Base-by-base conservation (phyloP, 2,329 filamentous ascomycete species). In the Talaromyces sp. region DNA sequence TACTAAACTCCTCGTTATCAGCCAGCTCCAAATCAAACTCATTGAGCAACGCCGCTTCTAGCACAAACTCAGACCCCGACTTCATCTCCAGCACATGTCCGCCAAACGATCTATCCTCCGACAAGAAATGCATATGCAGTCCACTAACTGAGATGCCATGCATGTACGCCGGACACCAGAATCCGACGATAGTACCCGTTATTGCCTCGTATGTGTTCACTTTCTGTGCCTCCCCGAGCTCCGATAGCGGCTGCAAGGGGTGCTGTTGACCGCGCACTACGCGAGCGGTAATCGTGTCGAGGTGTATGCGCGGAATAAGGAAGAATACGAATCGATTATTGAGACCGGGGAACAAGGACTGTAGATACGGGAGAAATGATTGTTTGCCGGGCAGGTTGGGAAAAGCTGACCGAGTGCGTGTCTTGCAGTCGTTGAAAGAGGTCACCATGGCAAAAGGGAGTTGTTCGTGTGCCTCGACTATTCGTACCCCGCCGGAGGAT, bases 81-180 rank as follows among this genome's bases (percentile, higher is more conserved):
- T 40, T 21, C 58, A 60, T 28, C 35, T 60, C 58, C 39, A 60
- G 21, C 33, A 60, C 48, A 43, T 60, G 58, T 6, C 58, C 58
- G 3, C 58, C 58, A 25, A 39, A 60, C 33, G 53, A 37, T 21
- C 48, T 53, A 21, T 60, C 58, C 25, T 60, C 53, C 19, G 58
- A 60, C 53, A 60, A 21, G 54, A 60, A 60, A 39, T 60, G 58
- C 58, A 60, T 60, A 31, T 60, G 58, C 17, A 60, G 28, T 8
- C 58, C 58, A 11, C 58, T 57, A 17, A 60, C 58, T 2, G 53
- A 60, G 9, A 60, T 46, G 3, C 58, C 58, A 13, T 60, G 48
- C 58, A 60, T 60, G 41, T 56, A 60, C 25, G 15, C 25, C 8
- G 58, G 58, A 35, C 53, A 53, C 58, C 58, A 60, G 48, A 60